These are phyloP conservation scores for Rhazya stricta DNA, from an alignment of 257 asterid species.

Conservation along the genomic window DNA sequence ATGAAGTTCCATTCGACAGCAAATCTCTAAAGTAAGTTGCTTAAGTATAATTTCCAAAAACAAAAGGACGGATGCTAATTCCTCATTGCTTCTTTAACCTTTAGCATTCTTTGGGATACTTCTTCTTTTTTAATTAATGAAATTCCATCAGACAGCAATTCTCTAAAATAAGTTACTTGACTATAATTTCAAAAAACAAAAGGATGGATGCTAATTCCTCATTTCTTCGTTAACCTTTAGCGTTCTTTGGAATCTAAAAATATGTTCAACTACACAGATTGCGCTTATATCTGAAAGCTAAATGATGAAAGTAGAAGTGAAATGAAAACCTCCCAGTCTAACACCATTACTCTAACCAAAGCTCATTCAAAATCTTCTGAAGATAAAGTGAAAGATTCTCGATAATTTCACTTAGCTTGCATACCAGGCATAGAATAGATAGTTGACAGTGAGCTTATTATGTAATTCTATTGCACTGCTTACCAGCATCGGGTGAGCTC, in stretches of 20 bases:
- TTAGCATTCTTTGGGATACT: no score
- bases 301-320: not conserved
- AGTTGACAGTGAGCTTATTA: not conserved
- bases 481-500: slow-evolving; percentile 56
- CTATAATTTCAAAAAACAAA: not conserved
- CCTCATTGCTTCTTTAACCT: not conserved
- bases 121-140: not conserved
- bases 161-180: not conserved
- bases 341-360: not conserved
- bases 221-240: not conserved
- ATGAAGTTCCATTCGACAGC: not conserved
- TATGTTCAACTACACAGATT: not conserved
- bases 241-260: not conserved
- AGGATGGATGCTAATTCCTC: not conserved
- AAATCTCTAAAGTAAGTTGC: not conserved
- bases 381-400: not conserved
- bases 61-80: not conserved
- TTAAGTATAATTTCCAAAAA: not conserved
- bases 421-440: not conserved
- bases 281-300: not conserved
- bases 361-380: not conserved
- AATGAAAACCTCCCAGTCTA: not conserved
- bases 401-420: not conserved
- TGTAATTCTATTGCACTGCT: not conserved
- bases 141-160: not conserved